Evolutionary conservation across 257 asterid species (phyloP).

Genomic region (Ballota nigra): DNA sequence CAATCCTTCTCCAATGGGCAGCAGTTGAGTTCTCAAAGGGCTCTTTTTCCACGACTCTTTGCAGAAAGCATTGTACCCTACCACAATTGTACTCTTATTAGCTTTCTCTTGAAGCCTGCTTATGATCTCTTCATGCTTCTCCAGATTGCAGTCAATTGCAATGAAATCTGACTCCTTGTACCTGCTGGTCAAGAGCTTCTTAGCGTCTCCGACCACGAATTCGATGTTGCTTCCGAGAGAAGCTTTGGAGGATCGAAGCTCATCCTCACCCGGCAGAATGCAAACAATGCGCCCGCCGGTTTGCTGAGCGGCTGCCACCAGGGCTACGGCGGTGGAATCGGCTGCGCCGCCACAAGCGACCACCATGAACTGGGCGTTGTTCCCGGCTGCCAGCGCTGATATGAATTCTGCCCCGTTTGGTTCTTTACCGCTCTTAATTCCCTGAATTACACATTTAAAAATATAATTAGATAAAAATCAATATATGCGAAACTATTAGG

Average conservation of each 20-base stretch:
- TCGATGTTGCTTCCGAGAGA: constrained; percentile 41
- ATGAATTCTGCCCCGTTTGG: constrained; percentile 79
- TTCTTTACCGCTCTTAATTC: constrained; percentile 47
- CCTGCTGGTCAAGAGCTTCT: constrained; percentile 26
- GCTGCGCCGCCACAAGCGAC: constrained; percentile 57
- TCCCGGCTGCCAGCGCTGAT: constrained; percentile 90
- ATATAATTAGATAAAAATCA: background rate
- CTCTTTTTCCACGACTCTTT: constrained; percentile 58
- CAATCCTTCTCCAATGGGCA: constrained; percentile 85
- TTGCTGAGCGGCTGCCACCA: constrained; percentile 77
- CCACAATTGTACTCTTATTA: constrained; percentile 27
- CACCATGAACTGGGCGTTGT: constrained; percentile 58
- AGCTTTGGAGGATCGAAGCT: constrained; percentile 32
- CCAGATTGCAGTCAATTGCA: constrained; percentile 69
- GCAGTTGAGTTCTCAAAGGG: constrained; percentile 44
- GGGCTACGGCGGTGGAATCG: constrained; percentile 63
- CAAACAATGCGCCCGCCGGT: constrained; percentile 74
- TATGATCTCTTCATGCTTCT: constrained; percentile 52
- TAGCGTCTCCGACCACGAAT: constrained; percentile 50
- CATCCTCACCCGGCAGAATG: constrained; percentile 46
- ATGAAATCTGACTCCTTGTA: constrained; percentile 62
- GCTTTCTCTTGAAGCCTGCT: constrained; percentile 31
- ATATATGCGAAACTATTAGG: background rate
- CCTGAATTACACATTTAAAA: constrained; percentile 35
- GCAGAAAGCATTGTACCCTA: constrained; percentile 80